These are phyloP conservation scores for Fusarium metavorans DNA, from an alignment of 2,329 filamentous ascomycete species.

Conservation along the genomic window DNA sequence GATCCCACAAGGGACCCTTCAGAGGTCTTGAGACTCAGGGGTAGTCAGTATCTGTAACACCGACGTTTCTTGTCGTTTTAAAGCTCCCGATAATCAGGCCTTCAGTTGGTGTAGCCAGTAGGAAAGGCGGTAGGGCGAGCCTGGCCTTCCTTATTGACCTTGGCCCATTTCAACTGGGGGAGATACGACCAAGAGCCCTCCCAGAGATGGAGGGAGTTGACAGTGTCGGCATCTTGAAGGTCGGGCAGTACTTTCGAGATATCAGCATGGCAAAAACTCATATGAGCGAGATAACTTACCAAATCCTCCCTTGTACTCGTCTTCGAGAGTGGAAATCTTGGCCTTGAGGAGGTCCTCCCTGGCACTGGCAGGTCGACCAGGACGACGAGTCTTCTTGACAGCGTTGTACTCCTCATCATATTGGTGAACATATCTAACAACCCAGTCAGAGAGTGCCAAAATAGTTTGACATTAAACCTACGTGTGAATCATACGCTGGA, in stretches of 20 bases:
- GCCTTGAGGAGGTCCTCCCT: constrained; percentile 83
- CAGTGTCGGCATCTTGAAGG: constrained; percentile 74
- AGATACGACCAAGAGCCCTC: constrained; percentile 87
- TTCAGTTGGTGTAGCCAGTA: constrained; percentile 56
- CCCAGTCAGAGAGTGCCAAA: background rate
- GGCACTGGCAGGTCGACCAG: constrained; percentile 82
- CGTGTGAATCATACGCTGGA: constrained; percentile 73
- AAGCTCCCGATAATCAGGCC: background rate
- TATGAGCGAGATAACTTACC: constrained; percentile 64
- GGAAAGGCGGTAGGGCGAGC: constrained; percentile 82
- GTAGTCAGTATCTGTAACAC: background rate
- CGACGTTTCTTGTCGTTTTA: background rate
- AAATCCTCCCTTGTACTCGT: constrained; percentile 87
- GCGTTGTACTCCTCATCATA: constrained; percentile 77
- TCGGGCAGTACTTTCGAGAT: constrained; percentile 75
- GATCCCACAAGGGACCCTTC: background rate
- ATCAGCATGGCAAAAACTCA: constrained; percentile 28
- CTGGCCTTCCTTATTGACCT: constrained; percentile 74
- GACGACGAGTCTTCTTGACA: constrained; percentile 76
- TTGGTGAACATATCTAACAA: constrained; percentile 70
- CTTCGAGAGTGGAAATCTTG: constrained; percentile 76
- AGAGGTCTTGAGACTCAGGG: background rate
- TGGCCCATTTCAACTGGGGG: constrained; percentile 80
- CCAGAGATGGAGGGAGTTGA: constrained; percentile 77
- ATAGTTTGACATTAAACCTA: constrained; percentile 50